These are phyloP conservation scores for Aaosphaeria arxii DNA, from an alignment of 2,329 filamentous ascomycete species.

Conservation along the genomic window DNA sequence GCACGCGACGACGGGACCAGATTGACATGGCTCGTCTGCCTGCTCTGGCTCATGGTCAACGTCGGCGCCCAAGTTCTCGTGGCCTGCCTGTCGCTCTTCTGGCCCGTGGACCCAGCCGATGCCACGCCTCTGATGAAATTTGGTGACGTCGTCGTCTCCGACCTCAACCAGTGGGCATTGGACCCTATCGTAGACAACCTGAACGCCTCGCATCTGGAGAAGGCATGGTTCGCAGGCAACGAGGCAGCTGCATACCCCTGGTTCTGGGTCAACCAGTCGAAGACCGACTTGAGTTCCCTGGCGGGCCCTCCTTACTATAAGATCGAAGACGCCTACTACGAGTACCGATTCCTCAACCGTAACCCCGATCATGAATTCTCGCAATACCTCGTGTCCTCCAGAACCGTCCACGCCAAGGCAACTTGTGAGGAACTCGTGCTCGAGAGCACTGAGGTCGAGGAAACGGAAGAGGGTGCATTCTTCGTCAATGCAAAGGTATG, in stretches of 20 bases:
- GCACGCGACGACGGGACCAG: constrained; percentile 27
- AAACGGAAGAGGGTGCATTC: constrained; percentile 2
- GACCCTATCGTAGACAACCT: background rate
- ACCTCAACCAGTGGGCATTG: constrained; percentile 20
- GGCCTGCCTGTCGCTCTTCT: constrained; percentile 31
- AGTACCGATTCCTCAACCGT: constrained; percentile 32
- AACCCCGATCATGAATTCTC: constrained; percentile 25
- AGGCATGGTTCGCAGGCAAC: constrained; percentile 29
- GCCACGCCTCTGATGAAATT: constrained; percentile 19
- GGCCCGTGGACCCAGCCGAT: constrained; percentile 28
- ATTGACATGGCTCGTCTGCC: constrained; percentile 32
- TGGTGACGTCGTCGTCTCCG: constrained; percentile 25
- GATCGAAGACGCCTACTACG: constrained; percentile 13
- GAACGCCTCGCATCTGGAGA: constrained; percentile 15
- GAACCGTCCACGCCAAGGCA: constrained; percentile 17
- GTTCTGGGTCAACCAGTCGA: constrained; percentile 8
- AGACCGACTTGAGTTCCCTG: constrained; percentile 16
- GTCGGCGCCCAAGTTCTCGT: constrained; percentile 33
- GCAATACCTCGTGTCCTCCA: constrained; percentile 23
- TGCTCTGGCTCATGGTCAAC: constrained; percentile 30
- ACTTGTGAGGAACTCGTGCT: constrained; percentile 20
- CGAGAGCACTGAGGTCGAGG: background rate
- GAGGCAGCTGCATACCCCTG: constrained; percentile 23
- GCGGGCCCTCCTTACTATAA: constrained; percentile 26
- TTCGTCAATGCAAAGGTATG: constrained; percentile 15